Base-by-base conservation (phyloP, 2,329 filamentous ascomycete genomes). In the Colletotrichum siamense region DNA sequence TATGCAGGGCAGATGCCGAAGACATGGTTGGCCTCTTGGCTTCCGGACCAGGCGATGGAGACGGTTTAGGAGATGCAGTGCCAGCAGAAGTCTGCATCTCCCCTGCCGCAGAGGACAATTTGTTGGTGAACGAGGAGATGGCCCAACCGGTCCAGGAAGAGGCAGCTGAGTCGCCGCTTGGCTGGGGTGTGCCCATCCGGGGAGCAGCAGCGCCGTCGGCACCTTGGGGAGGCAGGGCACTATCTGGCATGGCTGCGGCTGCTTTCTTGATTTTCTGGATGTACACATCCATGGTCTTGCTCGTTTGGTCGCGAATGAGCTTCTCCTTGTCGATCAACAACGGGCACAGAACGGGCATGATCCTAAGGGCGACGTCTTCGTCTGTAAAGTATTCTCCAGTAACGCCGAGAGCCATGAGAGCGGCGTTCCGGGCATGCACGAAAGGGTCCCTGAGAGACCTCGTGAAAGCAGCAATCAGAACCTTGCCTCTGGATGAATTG, bases 101-200 rank as follows among this genome's bases (percentile, higher is more conserved):
- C 22, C 97, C 97, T 10, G 94, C 94, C 0, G 95, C 96, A 1
- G 94, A 87, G 3, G 95, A 93, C 15, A 99, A 84, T 81, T 98
- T 98, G 85, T 99, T 99, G 3, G 97, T 99, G 83, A 99, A 99
- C 2, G 96, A 98, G 0, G 97, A 99, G 71, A 99, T 98, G 2
- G 97, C 97, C 97, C 97, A 99, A 15, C 97, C 97, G 2, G 97
- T 92, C 97, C 97, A 99, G 6, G 90, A 89, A 4, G 93, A 92
- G 26, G 90, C 88, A 70, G 93, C 90, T 52, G 90, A 91, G 62
- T 86, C 85, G 77, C 44, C 44, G 44, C 81, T 84, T 3, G 90
- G 87, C 76, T 95, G 94, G 2, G 95, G 93, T 2, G 95, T 97
- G 77, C 94, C 93, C 89, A 98, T 97, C 39, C 95, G 92, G 2